phyloP scores from a whole-genome alignment of 495 filamentous ascomycete genomes.

The Neurospora sp. region DNA sequence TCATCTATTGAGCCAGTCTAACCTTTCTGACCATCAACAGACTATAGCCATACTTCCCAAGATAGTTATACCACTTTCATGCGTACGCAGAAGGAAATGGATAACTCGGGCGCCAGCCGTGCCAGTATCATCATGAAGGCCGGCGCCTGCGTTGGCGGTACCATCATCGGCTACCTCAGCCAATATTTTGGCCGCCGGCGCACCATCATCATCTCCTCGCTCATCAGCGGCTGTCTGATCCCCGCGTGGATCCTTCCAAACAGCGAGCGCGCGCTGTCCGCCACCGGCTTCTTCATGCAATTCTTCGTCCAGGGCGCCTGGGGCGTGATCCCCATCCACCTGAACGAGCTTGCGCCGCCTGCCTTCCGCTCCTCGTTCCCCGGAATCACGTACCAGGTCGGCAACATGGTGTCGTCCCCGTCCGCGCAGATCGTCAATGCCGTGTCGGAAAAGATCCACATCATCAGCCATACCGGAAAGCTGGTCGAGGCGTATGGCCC shows the following conservation, averaged over 20 bases:
- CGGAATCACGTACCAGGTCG: constrained; percentile 61
- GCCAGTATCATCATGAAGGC: constrained; percentile 64
- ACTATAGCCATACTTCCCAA: constrained; percentile 57
- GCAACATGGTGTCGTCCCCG: constrained; percentile 66
- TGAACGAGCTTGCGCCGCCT: constrained; percentile 66
- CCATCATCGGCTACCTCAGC: constrained; percentile 59
- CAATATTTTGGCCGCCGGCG: constrained; percentile 61
- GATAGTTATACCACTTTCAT: constrained; percentile 74
- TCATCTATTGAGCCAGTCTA: background rate
- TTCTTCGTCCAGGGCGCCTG: constrained; percentile 72
- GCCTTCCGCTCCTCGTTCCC: constrained; percentile 64
- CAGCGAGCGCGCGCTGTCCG: constrained; percentile 47
- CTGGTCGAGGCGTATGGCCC: constrained; percentile 56
- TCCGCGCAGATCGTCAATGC: constrained; percentile 64
- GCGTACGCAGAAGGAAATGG: constrained; percentile 53
- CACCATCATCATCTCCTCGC: constrained; percentile 48
- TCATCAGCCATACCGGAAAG: constrained; percentile 37
- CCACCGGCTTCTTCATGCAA: constrained; percentile 63
- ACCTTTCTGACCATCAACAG: constrained; percentile 23
- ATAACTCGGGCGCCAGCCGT: constrained; percentile 49
- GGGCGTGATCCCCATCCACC: constrained; percentile 69
- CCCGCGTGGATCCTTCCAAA: constrained; percentile 63
- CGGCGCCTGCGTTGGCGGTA: constrained; percentile 64
- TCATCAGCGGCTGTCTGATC: constrained; percentile 50
- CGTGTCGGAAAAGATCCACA: constrained; percentile 45